Evolutionary conservation across 169 alveolate species (phyloP).

Genomic region (Plasmodium fragile): DNA sequence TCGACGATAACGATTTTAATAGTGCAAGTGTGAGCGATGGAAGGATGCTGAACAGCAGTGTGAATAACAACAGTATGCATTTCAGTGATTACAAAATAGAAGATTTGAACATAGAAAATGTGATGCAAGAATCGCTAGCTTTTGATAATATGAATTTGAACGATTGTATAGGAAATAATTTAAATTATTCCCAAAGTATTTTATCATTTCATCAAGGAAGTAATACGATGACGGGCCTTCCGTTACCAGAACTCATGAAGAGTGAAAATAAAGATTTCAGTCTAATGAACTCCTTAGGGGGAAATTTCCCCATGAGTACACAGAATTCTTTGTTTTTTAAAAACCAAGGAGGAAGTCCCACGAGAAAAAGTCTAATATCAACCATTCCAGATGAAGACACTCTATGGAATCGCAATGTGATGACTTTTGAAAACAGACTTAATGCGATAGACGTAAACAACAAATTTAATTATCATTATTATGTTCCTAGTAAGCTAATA

Average conservation of each 20-base stretch:
- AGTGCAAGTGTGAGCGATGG: conserved; percentile 16
- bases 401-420: conserved; percentile 62
- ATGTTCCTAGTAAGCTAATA: conserved; percentile 72
- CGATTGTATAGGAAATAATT: conserved; percentile 36
- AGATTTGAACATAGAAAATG: conserved; percentile 71
- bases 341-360: conserved; percentile 9
- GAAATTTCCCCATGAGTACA: conserved; percentile 9
- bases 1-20: conserved; percentile 18
- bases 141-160: conserved; percentile 68
- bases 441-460: conserved; percentile 64
- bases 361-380: conserved; percentile 24
- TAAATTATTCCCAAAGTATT: conserved; percentile 35
- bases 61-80: conserved; percentile 5
- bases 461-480: conserved; percentile 61
- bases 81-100: conserved; percentile 39
- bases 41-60: conserved; percentile 7
- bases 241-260: conserved; percentile 57
- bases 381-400: conserved; percentile 70
- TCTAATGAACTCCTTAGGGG: conserved; percentile 19
- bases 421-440: conserved; percentile 59
- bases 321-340: conserved; percentile 9
- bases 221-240: not conserved
- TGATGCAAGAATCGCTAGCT: conserved; percentile 67
- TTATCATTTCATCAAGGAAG: conserved; percentile 28
- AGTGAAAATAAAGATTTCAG: conserved; percentile 62